Evolutionary conservation across 768 basidiomycete genomes (phyloP), one percentile per base, ranked within the genome.

Genomic region (Calocera cornea): DNA sequence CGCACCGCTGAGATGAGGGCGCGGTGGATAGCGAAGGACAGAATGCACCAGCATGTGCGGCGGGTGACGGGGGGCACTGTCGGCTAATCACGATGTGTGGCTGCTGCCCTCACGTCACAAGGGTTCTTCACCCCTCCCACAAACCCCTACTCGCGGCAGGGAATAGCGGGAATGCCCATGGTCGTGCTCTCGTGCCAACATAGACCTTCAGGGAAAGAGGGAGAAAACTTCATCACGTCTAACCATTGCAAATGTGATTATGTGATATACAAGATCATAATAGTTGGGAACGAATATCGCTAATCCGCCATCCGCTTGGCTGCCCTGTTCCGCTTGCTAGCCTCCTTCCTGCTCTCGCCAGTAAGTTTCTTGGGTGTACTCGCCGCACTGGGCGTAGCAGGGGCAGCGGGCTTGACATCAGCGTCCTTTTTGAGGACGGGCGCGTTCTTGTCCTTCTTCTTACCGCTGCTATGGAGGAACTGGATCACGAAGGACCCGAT

Each of bases 401-500:
- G 38, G 2, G 72, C 67, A 22, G 31, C 50, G 2, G 64, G 8
- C 33, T 41, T 34, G 17, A 67, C 31, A 41, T 24, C 44, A 19
- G 63, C 41, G 7, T 47, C 34, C 27, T 34, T 16, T 17, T 66
- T 34, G 41, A 67, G 65, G 1, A 73, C 60, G 27, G 19, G 40
- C 44, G 12, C 64, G 47, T 8, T n/a, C 40, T 64, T 68, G 47
- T 8, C 33, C 40, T 64, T 68, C 22, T 41, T 34, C 50, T 71
- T 72, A 19, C 63, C 41, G 38, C 70, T 69, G 1, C 75, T 69
- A 74, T 92, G 91, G 70, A 92, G 74, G 40, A 89, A 68, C 65
- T 84, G 83, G 72, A 93, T 80, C 22, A 89, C 65, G 68, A 89
- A 54, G n/a, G 87, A 88, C 7, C 83, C 91, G 41, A 86, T 1